These are phyloP conservation scores for Plantago major DNA, from an alignment of 257 asterid genomes.

Conservation along the genomic window DNA sequence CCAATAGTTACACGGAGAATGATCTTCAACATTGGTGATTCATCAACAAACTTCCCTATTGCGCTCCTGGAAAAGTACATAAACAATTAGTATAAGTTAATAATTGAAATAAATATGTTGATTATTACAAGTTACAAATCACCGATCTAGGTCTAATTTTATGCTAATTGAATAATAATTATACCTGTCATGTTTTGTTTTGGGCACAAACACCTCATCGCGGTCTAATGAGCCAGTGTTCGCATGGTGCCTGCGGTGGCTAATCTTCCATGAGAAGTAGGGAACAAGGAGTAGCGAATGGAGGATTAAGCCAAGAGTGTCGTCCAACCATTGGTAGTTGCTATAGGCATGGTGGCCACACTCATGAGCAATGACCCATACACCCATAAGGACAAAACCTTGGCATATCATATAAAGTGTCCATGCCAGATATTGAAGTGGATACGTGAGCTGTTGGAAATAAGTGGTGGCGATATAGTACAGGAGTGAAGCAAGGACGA, in stretches of 20 bases:
- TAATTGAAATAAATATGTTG: too few species aligned
- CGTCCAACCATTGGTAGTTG: constrained; percentile 7
- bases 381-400: constrained; percentile 7
- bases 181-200: constrained; percentile 19
- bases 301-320: constrained; percentile 7
- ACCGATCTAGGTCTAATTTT: too few species aligned
- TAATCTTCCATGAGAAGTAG: constrained; percentile 40
- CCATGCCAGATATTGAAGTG: constrained; percentile 4
- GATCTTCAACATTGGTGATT: constrained; percentile 54
- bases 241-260: constrained; percentile 52
- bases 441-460: background rate
- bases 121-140: too few species aligned
- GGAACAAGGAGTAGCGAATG: constrained; percentile 25
- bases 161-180: too few species aligned
- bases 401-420: constrained; percentile 6
- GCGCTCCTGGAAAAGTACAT: too few species aligned
- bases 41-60: constrained; percentile 17
- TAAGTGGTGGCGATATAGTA: constrained; percentile 13
- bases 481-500: background rate
- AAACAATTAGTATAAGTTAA: too few species aligned
- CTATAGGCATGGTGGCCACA: constrained; percentile 13
- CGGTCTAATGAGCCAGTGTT: constrained; percentile 72
- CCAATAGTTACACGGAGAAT: constrained; percentile 52
- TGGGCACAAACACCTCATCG: constrained; percentile 75
- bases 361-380: constrained; percentile 17